These are phyloP conservation scores for Chytriomyces sp. DNA, from an alignment of 192 early-diverging fungal genomes.

Conservation along the genomic window DNA sequence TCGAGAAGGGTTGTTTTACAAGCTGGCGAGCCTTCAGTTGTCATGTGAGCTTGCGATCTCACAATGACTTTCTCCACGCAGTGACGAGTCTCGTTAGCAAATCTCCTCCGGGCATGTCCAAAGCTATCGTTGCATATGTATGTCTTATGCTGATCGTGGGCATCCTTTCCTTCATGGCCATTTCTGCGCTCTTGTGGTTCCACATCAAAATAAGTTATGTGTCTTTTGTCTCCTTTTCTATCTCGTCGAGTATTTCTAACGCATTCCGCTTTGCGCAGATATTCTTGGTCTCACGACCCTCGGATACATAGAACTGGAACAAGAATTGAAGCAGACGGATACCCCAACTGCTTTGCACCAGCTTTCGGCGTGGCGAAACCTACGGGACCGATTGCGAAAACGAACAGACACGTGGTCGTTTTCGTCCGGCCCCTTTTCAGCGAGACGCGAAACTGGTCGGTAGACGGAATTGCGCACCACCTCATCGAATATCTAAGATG, in stretches of 20 bases:
- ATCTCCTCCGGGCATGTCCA: too few species aligned
- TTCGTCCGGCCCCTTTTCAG: too few species aligned
- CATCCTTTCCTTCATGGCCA: neutral
- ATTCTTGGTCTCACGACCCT: slow-evolving; percentile 10
- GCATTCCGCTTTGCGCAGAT: neutral
- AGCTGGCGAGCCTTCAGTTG: slow-evolving; percentile 27
- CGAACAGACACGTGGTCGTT: too few species aligned
- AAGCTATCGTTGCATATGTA: too few species aligned
- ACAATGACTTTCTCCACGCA: neutral
- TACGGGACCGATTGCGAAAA: too few species aligned
- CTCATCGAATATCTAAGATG: neutral
- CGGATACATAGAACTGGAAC: neutral
- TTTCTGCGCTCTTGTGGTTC: neutral
- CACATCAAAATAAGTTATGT: too few species aligned
- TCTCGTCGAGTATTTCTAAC: neutral
- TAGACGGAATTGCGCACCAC: neutral
- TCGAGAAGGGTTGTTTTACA: too few species aligned
- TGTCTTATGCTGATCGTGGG: too few species aligned
- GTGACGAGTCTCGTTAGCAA: too few species aligned
- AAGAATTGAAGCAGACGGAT: neutral
- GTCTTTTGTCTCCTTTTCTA: neutral
- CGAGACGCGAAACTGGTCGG: neutral
- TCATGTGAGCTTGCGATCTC: slow-evolving; percentile 7
- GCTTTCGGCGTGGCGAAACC: neutral
- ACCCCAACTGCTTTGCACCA: neutral